Evolutionary conservation across 345 rosid species (phyloP).

Genomic region (Hibiscus syriacus): DNA sequence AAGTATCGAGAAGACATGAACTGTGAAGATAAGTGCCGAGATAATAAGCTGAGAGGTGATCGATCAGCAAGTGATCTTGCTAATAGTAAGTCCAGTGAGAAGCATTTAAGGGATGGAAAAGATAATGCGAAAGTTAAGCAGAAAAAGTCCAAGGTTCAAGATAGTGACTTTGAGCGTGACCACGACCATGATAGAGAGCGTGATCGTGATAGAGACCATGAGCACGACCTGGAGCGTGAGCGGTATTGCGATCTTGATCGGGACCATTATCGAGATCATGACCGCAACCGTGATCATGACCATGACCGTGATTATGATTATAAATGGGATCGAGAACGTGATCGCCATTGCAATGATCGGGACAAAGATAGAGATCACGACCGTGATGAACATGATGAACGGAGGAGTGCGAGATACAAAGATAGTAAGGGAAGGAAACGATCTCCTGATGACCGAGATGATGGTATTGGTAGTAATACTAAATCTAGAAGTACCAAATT

Average conservation of each 20-base stretch:
- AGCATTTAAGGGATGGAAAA: slow-evolving; percentile 44
- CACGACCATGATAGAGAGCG: slow-evolving; percentile 30
- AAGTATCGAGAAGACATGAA: slow-evolving; percentile 46
- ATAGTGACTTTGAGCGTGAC: slow-evolving; percentile 39
- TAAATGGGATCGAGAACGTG: slow-evolving; percentile 23
- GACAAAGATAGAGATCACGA: slow-evolving; percentile 30
- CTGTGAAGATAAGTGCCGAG: slow-evolving; percentile 47
- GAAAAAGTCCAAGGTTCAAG: slow-evolving; percentile 55
- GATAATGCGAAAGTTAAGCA: slow-evolving; percentile 32
- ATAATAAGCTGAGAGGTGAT: neutral
- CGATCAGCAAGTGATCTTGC: slow-evolving; percentile 11
- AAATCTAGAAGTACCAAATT: slow-evolving; percentile 32
- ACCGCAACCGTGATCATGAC: slow-evolving; percentile 25
- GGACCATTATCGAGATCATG: slow-evolving; percentile 26
- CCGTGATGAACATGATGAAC: slow-evolving; percentile 48
- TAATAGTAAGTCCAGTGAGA: slow-evolving; percentile 49
- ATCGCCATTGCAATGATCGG: slow-evolving; percentile 9
- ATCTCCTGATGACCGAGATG: slow-evolving; percentile 65
- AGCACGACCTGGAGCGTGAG: slow-evolving; percentile 27
- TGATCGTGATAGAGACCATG: slow-evolving; percentile 32
- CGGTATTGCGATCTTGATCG: slow-evolving; percentile 31
- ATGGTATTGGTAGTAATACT: slow-evolving; percentile 37
- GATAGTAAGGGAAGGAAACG: slow-evolving; percentile 61
- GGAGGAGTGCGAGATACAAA: slow-evolving; percentile 39
- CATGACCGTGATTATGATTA: slow-evolving; percentile 23